These are phyloP conservation scores for Phialocephala subalpina DNA, from an alignment of 2,329 filamentous ascomycete genomes.

Conservation along the genomic window DNA sequence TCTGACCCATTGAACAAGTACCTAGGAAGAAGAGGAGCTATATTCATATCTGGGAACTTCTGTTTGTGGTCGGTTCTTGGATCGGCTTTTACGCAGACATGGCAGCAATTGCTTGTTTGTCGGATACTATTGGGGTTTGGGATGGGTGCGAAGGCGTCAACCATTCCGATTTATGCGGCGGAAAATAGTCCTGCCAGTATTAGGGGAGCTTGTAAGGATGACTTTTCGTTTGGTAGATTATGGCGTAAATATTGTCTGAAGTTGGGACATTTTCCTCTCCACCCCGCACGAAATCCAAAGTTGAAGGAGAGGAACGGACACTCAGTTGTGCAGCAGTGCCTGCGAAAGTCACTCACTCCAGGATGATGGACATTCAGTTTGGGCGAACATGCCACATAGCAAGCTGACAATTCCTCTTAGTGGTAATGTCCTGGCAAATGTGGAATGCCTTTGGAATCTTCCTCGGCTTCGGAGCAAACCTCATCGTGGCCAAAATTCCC, in stretches of 20 bases:
- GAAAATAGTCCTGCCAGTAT: conserved; percentile 62
- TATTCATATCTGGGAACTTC: conserved; percentile 69
- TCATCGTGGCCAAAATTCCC: conserved; percentile 67
- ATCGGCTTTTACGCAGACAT: conserved; percentile 64
- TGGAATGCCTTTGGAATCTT: conserved; percentile 71
- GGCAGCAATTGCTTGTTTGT: conserved; percentile 62
- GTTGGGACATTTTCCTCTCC: neutral
- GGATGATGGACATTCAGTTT: too few species aligned
- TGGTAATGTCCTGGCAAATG: conserved; percentile 61
- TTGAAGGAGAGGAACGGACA: too few species aligned
- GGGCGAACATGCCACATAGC: too few species aligned
- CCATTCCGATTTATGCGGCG: conserved; percentile 59
- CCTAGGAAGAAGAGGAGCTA: conserved; percentile 68
- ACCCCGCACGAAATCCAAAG: too few species aligned
- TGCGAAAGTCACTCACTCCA: too few species aligned
- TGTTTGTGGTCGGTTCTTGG: conserved; percentile 69
- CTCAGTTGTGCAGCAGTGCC: too few species aligned
- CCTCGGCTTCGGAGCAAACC: conserved; percentile 51
- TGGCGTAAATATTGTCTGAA: neutral
- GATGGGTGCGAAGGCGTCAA: conserved; percentile 65
- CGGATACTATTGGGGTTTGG: conserved; percentile 67
- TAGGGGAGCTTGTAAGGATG: conserved; percentile 52
- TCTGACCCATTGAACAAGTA: conserved; percentile 67
- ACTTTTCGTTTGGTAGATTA: neutral
- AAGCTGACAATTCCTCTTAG: neutral